A percentile compares a stretch with the other conserved stretches of the same genome.
phyloP scores from a whole-genome alignment of 2,329 filamentous ascomycete species.

The Hymenoscyphus repandus region DNA sequence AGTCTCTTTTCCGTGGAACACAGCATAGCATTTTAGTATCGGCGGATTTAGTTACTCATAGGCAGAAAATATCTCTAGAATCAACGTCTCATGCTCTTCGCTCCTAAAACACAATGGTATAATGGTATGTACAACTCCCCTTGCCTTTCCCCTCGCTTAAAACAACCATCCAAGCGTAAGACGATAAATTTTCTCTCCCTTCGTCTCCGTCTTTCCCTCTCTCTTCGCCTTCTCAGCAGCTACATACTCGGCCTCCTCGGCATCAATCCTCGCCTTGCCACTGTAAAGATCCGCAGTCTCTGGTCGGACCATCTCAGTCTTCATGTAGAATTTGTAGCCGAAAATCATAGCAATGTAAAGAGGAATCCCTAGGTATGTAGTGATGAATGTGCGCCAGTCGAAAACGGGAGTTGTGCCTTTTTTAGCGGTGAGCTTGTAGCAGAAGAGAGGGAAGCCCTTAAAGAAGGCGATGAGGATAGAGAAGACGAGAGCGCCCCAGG shows the following conservation, averaged over 20 bases:
- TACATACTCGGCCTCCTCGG: slow-evolving; percentile 45
- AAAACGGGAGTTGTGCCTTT: slow-evolving; percentile 43
- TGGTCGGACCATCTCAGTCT: slow-evolving; percentile 41
- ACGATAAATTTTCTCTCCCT: slow-evolving; percentile 21
- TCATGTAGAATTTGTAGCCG: slow-evolving; percentile 45
- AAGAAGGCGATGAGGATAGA: slow-evolving; percentile 71
- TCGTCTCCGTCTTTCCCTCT: slow-evolving; percentile 21
- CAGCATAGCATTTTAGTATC: too few relatives aligned
- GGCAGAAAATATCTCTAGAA: too few relatives aligned
- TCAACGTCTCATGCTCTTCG: too few relatives aligned
- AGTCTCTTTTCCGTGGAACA: too few relatives aligned
- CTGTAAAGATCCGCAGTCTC: slow-evolving; percentile 48
- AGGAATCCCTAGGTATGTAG: slow-evolving; percentile 57
- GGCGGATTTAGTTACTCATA: too few relatives aligned
- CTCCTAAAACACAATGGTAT: too few relatives aligned
- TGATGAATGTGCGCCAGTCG: slow-evolving; percentile 61
- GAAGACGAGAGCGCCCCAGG: slow-evolving; percentile 61
- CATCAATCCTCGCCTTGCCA: slow-evolving; percentile 54
- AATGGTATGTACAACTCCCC: too few relatives aligned
- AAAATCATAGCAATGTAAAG: slow-evolving; percentile 55
- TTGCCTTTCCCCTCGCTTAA: background rate
- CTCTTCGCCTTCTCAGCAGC: slow-evolving; percentile 13
- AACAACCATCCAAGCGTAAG: slow-evolving; percentile 22
- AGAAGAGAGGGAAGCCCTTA: slow-evolving; percentile 70
- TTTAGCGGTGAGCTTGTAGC: slow-evolving; percentile 51